Evolutionary conservation across 2,329 filamentous ascomycete genomes (phyloP).

Genomic region (Fusarium protoensiforme): DNA sequence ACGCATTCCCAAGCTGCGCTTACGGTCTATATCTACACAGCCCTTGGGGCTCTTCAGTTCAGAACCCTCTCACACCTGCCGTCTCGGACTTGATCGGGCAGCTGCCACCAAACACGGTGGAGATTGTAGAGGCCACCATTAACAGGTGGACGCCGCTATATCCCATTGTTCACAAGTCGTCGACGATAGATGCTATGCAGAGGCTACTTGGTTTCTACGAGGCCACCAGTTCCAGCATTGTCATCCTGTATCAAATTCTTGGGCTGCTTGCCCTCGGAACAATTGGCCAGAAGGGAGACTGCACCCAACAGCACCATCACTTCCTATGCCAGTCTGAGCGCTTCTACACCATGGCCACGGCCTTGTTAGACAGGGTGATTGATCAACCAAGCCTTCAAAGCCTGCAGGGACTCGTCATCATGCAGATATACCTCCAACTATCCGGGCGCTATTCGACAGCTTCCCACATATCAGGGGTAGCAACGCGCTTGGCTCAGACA

Average conservation of each 20-base stretch:
- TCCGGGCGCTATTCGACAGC: slow-evolving; percentile 35
- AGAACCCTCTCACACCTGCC: not conserved
- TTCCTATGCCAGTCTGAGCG: slow-evolving; percentile 36
- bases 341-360: slow-evolving; percentile 29
- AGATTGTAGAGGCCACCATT: slow-evolving; percentile 27
- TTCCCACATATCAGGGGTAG: slow-evolving; percentile 37
- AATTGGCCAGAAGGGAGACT: slow-evolving; percentile 20
- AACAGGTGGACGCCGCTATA: slow-evolving; percentile 23
- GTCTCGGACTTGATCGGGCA: slow-evolving; percentile 14
- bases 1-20: slow-evolving; percentile 37
- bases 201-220: not conserved
- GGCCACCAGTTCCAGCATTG: not conserved
- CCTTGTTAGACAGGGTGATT: slow-evolving; percentile 25
- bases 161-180: slow-evolving; percentile 33
- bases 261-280: slow-evolving; percentile 34
- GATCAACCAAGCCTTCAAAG: slow-evolving; percentile 29
- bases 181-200: slow-evolving; percentile 17
- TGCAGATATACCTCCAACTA: slow-evolving; percentile 39
- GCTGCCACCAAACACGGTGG: slow-evolving; percentile 20
- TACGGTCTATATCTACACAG: slow-evolving; percentile 38
- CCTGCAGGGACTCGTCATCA: slow-evolving; percentile 36
- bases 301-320: slow-evolving; percentile 24
- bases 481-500: slow-evolving; percentile 38
- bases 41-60: slow-evolving; percentile 26
- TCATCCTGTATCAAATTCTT: slow-evolving; percentile 29